Conservation (phyloP, 1,284 basidiomycete species). For the Xerocomus amazonicus region DNA sequence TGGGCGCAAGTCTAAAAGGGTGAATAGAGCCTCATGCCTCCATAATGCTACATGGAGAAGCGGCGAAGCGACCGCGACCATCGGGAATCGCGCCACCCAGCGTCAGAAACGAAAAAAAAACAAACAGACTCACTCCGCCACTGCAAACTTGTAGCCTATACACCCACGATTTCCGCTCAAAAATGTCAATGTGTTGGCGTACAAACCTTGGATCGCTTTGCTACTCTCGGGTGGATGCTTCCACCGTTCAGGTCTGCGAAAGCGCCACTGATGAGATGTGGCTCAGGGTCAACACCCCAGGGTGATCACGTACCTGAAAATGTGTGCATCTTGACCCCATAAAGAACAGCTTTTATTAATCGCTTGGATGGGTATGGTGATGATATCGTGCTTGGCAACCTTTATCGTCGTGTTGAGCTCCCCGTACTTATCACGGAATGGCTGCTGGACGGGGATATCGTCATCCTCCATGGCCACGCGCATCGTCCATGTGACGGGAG, state of each 20-base stretch:
- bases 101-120: background rate
- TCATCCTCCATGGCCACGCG: conserved; percentile 54
- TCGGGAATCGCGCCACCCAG: conserved; percentile 1
- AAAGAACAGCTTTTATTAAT: conserved; percentile 58
- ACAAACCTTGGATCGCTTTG: conserved; percentile 55
- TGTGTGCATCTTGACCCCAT: conserved; percentile 67
- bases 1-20: conserved; percentile 19
- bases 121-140: conserved; percentile 54
- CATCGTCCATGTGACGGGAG: conserved; percentile 65
- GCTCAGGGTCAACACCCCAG: conserved; percentile 18
- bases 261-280: conserved; percentile 22
- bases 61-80: conserved; percentile 2
- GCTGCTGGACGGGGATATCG: conserved; percentile 53
- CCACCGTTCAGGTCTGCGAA: conserved; percentile 60
- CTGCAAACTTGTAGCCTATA: conserved; percentile 69
- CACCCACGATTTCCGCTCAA: conserved; percentile 61
- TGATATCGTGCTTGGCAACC: conserved; percentile 54
- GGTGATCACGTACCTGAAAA: conserved; percentile 48
- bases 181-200: conserved; percentile 65
- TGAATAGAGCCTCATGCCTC: conserved; percentile 11
- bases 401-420: conserved; percentile 34
- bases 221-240: conserved; percentile 37
- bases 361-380: conserved; percentile 60
- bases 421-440: conserved; percentile 33
- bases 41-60: conserved; percentile 1